phyloP scores from a whole-genome alignment of 768 basidiomycete species.

The Lentinula boryana region DNA sequence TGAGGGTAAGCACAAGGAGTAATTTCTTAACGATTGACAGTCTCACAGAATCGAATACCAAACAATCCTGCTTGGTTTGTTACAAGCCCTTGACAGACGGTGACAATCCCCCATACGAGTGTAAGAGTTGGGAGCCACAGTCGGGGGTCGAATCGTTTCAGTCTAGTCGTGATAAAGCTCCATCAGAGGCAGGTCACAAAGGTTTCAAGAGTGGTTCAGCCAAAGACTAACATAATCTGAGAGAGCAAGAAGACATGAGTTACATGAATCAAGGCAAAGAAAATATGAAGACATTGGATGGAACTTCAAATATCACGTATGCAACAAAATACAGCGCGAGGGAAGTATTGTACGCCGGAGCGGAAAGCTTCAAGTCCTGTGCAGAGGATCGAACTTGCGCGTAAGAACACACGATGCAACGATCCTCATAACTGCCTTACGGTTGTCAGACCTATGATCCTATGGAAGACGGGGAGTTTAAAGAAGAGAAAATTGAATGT shows the following conservation, averaged over 20 bases:
- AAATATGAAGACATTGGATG: constrained; percentile 40
- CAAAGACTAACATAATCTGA: constrained; percentile 34
- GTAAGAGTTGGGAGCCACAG: constrained; percentile 58
- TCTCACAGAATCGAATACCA: constrained; percentile 37
- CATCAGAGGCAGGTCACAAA: background rate
- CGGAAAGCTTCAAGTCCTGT: constrained; percentile 45
- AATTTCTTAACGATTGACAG: constrained; percentile 31
- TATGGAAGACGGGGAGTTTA: background rate
- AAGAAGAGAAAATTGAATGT: background rate
- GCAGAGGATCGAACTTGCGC: too few species aligned
- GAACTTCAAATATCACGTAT: constrained; percentile 57
- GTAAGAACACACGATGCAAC: background rate
- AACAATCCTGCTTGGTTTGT: constrained; percentile 48
- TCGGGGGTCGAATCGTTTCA: constrained; percentile 56
- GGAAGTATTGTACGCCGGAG: constrained; percentile 50
- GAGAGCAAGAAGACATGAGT: background rate
- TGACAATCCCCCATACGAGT: constrained; percentile 51
- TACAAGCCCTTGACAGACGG: constrained; percentile 50
- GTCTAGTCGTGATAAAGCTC: constrained; percentile 19
- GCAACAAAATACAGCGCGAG: constrained; percentile 57
- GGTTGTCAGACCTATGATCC: background rate
- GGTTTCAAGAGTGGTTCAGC: background rate
- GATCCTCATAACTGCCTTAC: background rate
- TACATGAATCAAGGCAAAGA: background rate
- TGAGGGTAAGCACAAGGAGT: background rate